A percentile compares a stretch with the other conserved stretches of the same genome.
These are phyloP conservation scores for Yarrowia galli DNA, from an alignment of 1,139 yeast genomes.

Conservation along the genomic window DNA sequence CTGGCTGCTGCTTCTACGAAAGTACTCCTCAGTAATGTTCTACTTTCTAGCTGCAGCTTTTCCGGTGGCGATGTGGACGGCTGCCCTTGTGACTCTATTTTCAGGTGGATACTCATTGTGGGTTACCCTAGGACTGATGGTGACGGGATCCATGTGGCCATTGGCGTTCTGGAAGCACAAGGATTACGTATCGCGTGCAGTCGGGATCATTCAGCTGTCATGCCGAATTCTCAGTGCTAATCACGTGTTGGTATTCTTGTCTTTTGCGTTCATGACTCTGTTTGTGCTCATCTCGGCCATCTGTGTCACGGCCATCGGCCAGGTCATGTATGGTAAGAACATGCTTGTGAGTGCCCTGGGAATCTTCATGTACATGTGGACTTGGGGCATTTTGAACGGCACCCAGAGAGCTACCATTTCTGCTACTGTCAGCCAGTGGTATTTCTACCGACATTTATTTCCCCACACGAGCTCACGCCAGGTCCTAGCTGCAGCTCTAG, in stretches of 20 bases:
- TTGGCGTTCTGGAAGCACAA: constrained; percentile 50
- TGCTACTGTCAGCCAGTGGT: constrained; percentile 54
- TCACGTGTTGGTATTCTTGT: constrained; percentile 48
- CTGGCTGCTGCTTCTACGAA: constrained; percentile 51
- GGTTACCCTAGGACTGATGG: constrained; percentile 50
- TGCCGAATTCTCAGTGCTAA: constrained; percentile 51
- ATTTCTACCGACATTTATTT: constrained; percentile 49
- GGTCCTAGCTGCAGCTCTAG: constrained; percentile 46
- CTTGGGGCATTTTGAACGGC: constrained; percentile 54
- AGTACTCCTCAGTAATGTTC: constrained; percentile 50
- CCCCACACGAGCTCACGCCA: constrained; percentile 45
- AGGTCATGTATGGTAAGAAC: constrained; percentile 52
- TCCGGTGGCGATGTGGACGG: constrained; percentile 50
- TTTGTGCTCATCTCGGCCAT: constrained; percentile 49
- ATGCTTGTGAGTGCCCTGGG: constrained; percentile 49
- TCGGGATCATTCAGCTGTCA: constrained; percentile 52
- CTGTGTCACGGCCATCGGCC: constrained; percentile 52
- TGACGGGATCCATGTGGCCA: constrained; percentile 50
- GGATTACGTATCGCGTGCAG: constrained; percentile 49
- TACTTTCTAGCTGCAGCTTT: constrained; percentile 47
- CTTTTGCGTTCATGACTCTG: constrained; percentile 47
- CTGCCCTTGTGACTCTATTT: constrained; percentile 45
- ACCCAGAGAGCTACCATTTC: constrained; percentile 52
- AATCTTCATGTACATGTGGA: constrained; percentile 54
- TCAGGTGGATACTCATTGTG: constrained; percentile 50